Percentiles rank a stretch among this genome's conserved stretches.
These are phyloP conservation scores for Flammula alnicola DNA, from an alignment of 1,284 basidiomycete genomes.

Conservation along the genomic window DNA sequence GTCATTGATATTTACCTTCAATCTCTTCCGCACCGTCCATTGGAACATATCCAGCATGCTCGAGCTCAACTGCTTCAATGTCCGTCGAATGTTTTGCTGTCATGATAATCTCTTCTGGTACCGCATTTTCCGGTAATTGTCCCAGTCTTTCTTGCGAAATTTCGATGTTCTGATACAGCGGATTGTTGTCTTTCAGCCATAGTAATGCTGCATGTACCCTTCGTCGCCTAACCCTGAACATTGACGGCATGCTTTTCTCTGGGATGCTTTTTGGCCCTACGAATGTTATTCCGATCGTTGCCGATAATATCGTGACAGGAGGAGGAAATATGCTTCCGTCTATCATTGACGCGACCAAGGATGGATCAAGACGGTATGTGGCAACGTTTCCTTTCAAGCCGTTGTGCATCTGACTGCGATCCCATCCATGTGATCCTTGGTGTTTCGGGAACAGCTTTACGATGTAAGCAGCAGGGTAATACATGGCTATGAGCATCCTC, in stretches of 20 bases:
- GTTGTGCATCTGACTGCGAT: constrained; percentile 24
- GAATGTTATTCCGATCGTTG: constrained; percentile 32
- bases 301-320: constrained; percentile 27
- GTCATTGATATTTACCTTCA: constrained; percentile 2
- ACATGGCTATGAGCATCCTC: constrained; percentile 29
- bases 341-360: constrained; percentile 30
- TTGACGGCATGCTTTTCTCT: constrained; percentile 22
- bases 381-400: constrained; percentile 40
- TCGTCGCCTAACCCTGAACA: constrained; percentile 31
- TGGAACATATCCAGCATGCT: constrained; percentile 37
- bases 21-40: constrained; percentile 3
- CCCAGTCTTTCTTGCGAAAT: constrained; percentile 29
- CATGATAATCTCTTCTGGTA: constrained; percentile 33
- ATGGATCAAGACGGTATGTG: constrained; percentile 32
- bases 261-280: constrained; percentile 27
- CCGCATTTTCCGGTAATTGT: constrained; percentile 34
- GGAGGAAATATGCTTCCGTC: constrained; percentile 31
- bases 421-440: constrained; percentile 6
- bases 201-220: constrained; percentile 27
- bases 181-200: constrained; percentile 42
- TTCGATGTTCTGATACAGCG: constrained; percentile 34
- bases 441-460: constrained; percentile 39
- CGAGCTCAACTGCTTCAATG: constrained; percentile 23
- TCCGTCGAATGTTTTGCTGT: constrained; percentile 26
- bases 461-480: constrained; percentile 34